phyloP scores from a whole-genome alignment of 2,329 filamentous ascomycete species.

The Bertia moriformis region DNA sequence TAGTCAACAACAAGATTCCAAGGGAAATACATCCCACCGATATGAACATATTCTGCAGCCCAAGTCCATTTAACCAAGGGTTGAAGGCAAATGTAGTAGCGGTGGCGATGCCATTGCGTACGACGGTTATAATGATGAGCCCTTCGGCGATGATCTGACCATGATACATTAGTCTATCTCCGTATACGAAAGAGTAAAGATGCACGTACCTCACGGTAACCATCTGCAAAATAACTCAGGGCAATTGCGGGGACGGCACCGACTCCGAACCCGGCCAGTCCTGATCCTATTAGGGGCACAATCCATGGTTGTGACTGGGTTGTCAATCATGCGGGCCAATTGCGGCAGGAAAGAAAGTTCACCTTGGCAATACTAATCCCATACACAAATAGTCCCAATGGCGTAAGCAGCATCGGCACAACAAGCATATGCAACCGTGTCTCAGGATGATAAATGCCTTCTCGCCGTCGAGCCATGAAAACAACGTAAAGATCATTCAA shows the following conservation, averaged over 20 bases:
- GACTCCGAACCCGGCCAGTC: slow-evolving; percentile 18
- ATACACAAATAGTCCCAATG: slow-evolving; percentile 20
- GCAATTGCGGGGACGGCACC: slow-evolving; percentile 15
- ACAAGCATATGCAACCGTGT: slow-evolving; percentile 24
- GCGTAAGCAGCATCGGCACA: slow-evolving; percentile 14
- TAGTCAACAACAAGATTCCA: too few species aligned
- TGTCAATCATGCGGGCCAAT: neutral
- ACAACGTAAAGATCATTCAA: slow-evolving; percentile 20
- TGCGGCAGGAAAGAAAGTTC: neutral
- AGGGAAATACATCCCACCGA: too few species aligned
- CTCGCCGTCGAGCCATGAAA: slow-evolving; percentile 16
- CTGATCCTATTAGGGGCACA: slow-evolving; percentile 17
- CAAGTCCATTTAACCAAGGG: slow-evolving; percentile 13
- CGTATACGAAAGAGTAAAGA: slow-evolving; percentile 1
- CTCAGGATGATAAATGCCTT: slow-evolving; percentile 26
- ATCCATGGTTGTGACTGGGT: slow-evolving; percentile 12
- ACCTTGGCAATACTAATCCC: slow-evolving; percentile 12
- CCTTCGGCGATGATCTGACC: slow-evolving; percentile 28
- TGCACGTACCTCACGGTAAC: slow-evolving; percentile 16
- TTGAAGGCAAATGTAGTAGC: slow-evolving; percentile 28
- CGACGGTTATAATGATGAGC: slow-evolving; percentile 25
- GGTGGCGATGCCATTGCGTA: slow-evolving; percentile 25
- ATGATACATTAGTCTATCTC: slow-evolving; percentile 3
- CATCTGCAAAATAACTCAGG: slow-evolving; percentile 22
- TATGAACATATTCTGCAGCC: neutral